phyloP scores from a whole-genome alignment of 805 yeast species.

The Tetrapisispora namnaoensis region DNA sequence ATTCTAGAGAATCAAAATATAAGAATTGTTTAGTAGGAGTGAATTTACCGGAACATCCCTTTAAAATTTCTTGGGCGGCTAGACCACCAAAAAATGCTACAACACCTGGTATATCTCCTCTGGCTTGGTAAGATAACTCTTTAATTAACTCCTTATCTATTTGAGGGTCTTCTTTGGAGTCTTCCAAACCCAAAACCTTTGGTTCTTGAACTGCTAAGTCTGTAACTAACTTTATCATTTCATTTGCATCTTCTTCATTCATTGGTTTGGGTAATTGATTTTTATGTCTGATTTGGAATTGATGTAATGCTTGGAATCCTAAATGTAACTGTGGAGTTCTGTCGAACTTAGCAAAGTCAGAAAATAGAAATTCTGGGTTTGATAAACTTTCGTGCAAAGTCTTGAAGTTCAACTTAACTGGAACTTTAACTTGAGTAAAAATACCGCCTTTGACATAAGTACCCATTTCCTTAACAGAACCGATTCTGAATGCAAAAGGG shows the following conservation, averaged over 20 bases:
- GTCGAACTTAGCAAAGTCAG: conserved; percentile 92
- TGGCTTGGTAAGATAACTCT: conserved; percentile 74
- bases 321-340: conserved; percentile 84
- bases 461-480: conserved; percentile 45
- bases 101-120: conserved; percentile 86
- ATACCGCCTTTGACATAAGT: conserved; percentile 74
- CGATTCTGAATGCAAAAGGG: conserved; percentile 85
- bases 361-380: conserved; percentile 67
- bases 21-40: conserved; percentile 87
- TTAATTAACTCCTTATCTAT: conserved; percentile 56
- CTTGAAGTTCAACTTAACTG: conserved; percentile 52
- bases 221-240: conserved; percentile 49
- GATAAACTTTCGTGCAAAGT: conserved; percentile 53
- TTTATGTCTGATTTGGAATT: conserved; percentile 52
- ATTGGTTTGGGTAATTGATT: conserved; percentile 69
- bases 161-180: conserved; percentile 30
- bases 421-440: conserved; percentile 87
- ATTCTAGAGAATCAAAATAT: conserved; percentile 90
- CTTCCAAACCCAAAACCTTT: conserved; percentile 37
- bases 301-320: conserved; percentile 83
- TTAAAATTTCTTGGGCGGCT: conserved; percentile 92
- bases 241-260: conserved; percentile 63
- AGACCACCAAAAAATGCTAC: conserved; percentile 89
- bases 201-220: conserved; percentile 47
- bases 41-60: conserved; percentile 91